Percentiles rank a stretch among this genome's conserved stretches.
Evolutionary conservation across 495 filamentous ascomycete species (phyloP).

Genomic region (Penicillium antarcticum): DNA sequence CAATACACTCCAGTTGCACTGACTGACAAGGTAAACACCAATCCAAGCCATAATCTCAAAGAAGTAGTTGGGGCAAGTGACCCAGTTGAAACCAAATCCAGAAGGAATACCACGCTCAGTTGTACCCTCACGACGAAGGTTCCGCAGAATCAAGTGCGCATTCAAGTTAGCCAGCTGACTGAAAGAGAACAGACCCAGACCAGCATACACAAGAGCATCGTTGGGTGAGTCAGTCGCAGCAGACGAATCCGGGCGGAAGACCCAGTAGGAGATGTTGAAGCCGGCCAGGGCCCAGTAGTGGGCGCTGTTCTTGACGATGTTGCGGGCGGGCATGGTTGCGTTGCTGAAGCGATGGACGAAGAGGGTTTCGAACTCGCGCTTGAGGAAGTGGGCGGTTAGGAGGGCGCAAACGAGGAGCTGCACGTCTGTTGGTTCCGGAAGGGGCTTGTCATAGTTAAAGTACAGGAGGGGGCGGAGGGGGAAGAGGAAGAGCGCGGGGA

Average conservation of each 20-base stretch:
- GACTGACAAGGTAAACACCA: slow-evolving; percentile 69
- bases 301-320: slow-evolving; percentile 86
- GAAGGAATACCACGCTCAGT: slow-evolving; percentile 83
- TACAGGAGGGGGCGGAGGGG: slow-evolving; percentile 72
- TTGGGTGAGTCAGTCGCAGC: slow-evolving; percentile 47
- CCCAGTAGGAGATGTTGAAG: slow-evolving; percentile 76
- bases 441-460: slow-evolving; percentile 47
- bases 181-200: slow-evolving; percentile 65
- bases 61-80: slow-evolving; percentile 97
- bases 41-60: slow-evolving; percentile 88
- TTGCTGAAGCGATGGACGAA: slow-evolving; percentile 94
- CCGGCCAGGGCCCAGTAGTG: slow-evolving; percentile 90
- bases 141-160: slow-evolving; percentile 71
- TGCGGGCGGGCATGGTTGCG: slow-evolving; percentile 83
- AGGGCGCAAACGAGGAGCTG: slow-evolving; percentile 71
- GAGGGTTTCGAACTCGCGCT: slow-evolving; percentile 91
- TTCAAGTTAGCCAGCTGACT: slow-evolving; percentile 77
- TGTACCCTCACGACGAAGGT: slow-evolving; percentile 72
- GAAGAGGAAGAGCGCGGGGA: slow-evolving; percentile 72
- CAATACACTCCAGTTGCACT: slow-evolving; percentile 68
- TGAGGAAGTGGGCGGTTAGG: slow-evolving; percentile 80
- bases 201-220: slow-evolving; percentile 52
- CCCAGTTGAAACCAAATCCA: slow-evolving; percentile 78
- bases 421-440: slow-evolving; percentile 54
- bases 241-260: slow-evolving; percentile 70